Evolutionary conservation across 2,329 filamentous ascomycete genomes (phyloP), one percentile per base, ranked within the genome.

Genomic region (Leptodontidium sp.): DNA sequence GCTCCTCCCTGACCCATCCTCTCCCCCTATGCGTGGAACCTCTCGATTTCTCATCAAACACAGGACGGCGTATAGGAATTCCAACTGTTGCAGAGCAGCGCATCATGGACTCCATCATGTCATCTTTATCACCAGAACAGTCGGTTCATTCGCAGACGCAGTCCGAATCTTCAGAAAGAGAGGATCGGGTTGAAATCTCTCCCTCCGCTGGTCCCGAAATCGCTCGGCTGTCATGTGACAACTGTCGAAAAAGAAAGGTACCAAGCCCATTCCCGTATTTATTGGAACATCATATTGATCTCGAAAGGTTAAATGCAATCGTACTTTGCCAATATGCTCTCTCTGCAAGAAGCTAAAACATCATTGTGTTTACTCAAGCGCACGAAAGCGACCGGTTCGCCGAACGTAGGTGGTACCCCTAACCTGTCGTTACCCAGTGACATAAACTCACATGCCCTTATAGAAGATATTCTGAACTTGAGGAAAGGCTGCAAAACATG

Each of bases 171-270:
- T 15, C 59, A 12, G 43, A 62, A 35, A 11, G 43, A 32, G 35
- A 43, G 21, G 45, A 49, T 35, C 40, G 14, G 5, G 40, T 8
- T 45, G 58, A 35, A 12, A 26, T 15, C 12, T 49, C 40, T 7
- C 21, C 2, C 12, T n/a, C 43, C 24, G 59, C 8, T 8, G 9
- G 24, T 17, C 43, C 59, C 59, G 59, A 62, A 21, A 11, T 35
- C 24, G 59, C 59, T n/a, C 43, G 17, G 32, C 11, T 62, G n/a
- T 62, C 59, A 62, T 62, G 59, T 62, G 59, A 62, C 11, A 62
- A 62, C 6, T 62, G 59, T 62, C 59, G 59, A 21, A 47, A 38
- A 50, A 29, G 43, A 62, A 62, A 62, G 43, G 59, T 62, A 32
- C 3, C 8, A 62, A 17, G 9, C 45, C n/a, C 21, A 21, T 12